Conservation (phyloP, 345 rosid genomes). For the Odontarrhena argentea region DNA sequence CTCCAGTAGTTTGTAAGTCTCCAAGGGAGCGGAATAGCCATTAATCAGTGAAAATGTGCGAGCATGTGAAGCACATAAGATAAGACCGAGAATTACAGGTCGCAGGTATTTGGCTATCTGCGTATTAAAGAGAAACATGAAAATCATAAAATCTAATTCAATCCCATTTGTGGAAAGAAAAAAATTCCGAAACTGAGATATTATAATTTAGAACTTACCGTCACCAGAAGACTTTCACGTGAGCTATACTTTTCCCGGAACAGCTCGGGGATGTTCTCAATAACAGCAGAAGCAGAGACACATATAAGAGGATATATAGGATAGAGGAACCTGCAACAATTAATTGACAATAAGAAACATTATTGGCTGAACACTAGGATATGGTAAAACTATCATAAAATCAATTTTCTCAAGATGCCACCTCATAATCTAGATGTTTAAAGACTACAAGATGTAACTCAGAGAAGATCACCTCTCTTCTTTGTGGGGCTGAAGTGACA, state of each 20-base stretch:
- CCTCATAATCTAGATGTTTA: slow-evolving; percentile 1
- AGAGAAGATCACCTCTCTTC: slow-evolving; percentile 81
- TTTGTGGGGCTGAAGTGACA: slow-evolving; percentile 97
- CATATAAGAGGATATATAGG: slow-evolving; percentile 93
- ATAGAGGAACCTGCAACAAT: slow-evolving; percentile 80
- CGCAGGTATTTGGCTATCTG: slow-evolving; percentile 78
- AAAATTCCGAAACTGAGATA: slow-evolving; percentile 12
- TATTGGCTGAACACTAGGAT: not conserved
- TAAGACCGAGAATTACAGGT: slow-evolving; percentile 72
- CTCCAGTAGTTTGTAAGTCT: slow-evolving; percentile 81
- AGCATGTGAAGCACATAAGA: slow-evolving; percentile 81
- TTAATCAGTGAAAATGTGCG: slow-evolving; percentile 87
- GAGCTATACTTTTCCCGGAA: slow-evolving; percentile 66
- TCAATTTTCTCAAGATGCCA: slow-evolving; percentile 16
- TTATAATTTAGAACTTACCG: slow-evolving; percentile 44
- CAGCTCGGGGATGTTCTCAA: slow-evolving; percentile 93
- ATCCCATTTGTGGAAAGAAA: not conserved
- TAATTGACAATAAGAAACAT: slow-evolving; percentile 5
- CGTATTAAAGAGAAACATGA: slow-evolving; percentile 28
- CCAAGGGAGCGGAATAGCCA: slow-evolving; percentile 84
- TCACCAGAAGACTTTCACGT: slow-evolving; percentile 52
- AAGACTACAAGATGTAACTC: slow-evolving; percentile 20
- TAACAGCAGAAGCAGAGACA: slow-evolving; percentile 92
- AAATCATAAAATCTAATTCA: slow-evolving; percentile 3
- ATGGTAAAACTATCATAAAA: not conserved